These are phyloP conservation scores for Micromonas pusilla DNA, from an alignment of 139 green algal genomes.

Conservation along the genomic window DNA sequence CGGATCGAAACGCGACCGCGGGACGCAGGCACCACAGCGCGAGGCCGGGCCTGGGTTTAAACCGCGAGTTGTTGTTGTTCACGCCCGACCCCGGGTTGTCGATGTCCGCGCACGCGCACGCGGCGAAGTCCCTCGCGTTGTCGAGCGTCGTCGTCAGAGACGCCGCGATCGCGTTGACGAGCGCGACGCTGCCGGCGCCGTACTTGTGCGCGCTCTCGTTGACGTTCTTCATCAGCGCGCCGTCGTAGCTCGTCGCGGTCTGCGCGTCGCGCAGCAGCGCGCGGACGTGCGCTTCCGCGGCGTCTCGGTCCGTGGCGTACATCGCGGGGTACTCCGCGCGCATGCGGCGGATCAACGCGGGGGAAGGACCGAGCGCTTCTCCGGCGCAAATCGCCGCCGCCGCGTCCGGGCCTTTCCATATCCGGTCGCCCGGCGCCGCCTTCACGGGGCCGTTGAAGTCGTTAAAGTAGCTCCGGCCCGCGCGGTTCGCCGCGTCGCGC, in stretches of 20 bases:
- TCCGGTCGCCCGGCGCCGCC: not conserved
- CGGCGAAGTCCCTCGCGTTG: not conserved
- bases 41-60: too few species aligned
- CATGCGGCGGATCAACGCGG: not conserved
- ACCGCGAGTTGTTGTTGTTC: too few species aligned
- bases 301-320: too few species aligned
- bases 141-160: not conserved
- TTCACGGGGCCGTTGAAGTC: not conserved
- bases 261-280: too few species aligned
- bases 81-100: not conserved
- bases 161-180: not conserved
- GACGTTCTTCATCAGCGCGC: too few species aligned
- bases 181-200: not conserved
- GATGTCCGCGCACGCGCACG: not conserved
- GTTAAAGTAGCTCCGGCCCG: not conserved
- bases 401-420: not conserved
- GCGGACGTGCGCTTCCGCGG: too few species aligned
- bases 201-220: too few species aligned
- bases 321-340: too few species aligned
- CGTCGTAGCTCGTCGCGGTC: too few species aligned
- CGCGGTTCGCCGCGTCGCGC: not conserved
- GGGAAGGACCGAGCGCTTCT: not conserved
- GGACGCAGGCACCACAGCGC: constrained; percentile 84
- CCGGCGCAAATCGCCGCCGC: too few species aligned
- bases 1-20: constrained; percentile 35